Base-by-base conservation (phyloP, 148 eudicot species). In the Beta vulgaris region DNA sequence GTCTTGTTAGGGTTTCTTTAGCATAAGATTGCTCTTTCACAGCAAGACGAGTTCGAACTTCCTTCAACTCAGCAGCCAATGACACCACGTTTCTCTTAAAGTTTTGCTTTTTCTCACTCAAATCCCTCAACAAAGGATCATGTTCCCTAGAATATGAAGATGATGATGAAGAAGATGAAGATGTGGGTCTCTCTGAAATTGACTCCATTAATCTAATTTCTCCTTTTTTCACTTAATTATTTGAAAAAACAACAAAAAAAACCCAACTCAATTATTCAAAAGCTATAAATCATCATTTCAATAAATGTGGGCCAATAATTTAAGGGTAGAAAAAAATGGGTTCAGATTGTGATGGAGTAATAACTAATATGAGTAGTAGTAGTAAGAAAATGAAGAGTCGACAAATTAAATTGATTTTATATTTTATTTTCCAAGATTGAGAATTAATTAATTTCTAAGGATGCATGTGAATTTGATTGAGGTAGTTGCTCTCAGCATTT, bases 81-180 rank as follows among this genome's bases (percentile, higher is more conserved):
- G 88, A 88, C 84, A 91, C 95, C 51, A 93, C 95, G 77, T 86
- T 87, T 29, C 89, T 80, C 73, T 95, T 75, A 67, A 93, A 91
- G 60, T 74, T 91, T 78, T 90, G 90, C 76, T 91, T 91, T 76
- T 84, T 87, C 82, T 93, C 98, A 57, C 82, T 87, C 81, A 93
- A 90, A 88, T 93, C 98, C 78, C 83, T 90, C 83, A 93, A 77
- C 81, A 93, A 82, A 40, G 98, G 98, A 81, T 93, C 98, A 31
- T 83, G 76, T 61, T 86, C 88, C 11, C 79, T 68, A 10, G 37
- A 79, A 74, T 71, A 31, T 65, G 79, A 69, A 28, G 25, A 19
- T 51, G 57, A 19, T 19, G 72, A 43, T 4, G 79, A 69, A 0
- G 74, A 29, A 2, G 82, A 74, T 35, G 77, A 68, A 4, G 75